Base-by-base conservation (phyloP, 2,329 filamentous ascomycete genomes). In the Hymenoscyphus fructigenus region DNA sequence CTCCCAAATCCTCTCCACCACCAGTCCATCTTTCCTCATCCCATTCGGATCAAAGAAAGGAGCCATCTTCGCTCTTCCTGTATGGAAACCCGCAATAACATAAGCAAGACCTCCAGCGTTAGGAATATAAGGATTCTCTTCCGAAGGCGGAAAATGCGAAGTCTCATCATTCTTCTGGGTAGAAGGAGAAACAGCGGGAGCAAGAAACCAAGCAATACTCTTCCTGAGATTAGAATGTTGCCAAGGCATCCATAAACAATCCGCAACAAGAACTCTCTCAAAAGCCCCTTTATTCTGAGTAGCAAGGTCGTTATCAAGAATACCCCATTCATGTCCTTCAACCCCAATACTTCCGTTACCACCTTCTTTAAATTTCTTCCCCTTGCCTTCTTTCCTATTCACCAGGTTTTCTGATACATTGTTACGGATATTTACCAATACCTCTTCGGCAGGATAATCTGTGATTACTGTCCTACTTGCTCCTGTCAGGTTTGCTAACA, bases 221-320 rank as follows among this genome's bases (percentile, higher is more conserved):
- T 74, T 76, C 57, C 83, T 82, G 29, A 92, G 81, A 75, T 88
- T 89, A n/a, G 77, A 81, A 76, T 92, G 90, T 79, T 92, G 84
- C 79, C 83, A 84, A 1, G 86, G 84, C 87, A 92, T 91, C 89
- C 90, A 92, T 64, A 91, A 82, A 72, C 89, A 91, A 76, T 92
- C 89, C 67, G 88, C 87, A 0, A 86, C 87, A n/a, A 91, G 77
- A 50, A 92, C 80, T 64, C 87, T 83, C 57, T 85, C 85, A 72
- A 88, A 91, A 1, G 64, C 68, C 29, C 77, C 76, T 2, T 75
- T 75, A 79, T 74, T 66, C 60, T 26, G 23, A 3, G 20, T 41
- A 17, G 59, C 44, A 56, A 61, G 36, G 2, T 47, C 59, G 14
- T 20, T 38, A 38, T 62, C 60, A 3, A 76, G 80, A 83, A 70